Base-by-base conservation (phyloP, 1,139 yeast genomes). In the Spathaspora jeffriesii region DNA sequence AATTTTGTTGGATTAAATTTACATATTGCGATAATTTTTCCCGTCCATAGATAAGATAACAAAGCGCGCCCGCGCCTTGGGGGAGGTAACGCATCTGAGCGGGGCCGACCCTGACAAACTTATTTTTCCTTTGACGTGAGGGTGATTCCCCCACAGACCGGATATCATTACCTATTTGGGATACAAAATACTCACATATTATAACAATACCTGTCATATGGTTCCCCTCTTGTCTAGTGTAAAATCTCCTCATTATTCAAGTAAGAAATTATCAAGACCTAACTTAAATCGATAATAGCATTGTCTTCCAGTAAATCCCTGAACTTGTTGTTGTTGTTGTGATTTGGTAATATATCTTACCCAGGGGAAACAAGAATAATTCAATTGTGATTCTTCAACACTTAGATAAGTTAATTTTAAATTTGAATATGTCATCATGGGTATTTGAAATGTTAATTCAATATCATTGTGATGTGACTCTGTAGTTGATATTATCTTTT, bases 301-400 rank as follows among this genome's bases (percentile, higher is more conserved):
- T 40, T 53, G 50, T 15, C 47, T 53, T 2, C 53, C 50, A 25
- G 28, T 42, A 17, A 36, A 40, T 21, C 37, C 28, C 10, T 13
- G 41, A 6, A 10, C 9, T 30, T 14, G 34, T 30, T 28, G 31
- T 11, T 28, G 31, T 13, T 28, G 31, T 6, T 11, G 37, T 34
- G 9, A 28, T 13, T 66, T 65, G 1, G 78, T 71, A n/a, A 64
- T 50, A 48, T 75, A 74, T 46, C 76, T 61, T 5, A 75, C 72
- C 80, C 80, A 75, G 2, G 80, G 79, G 50, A 75, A 74, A 51
- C 78, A 70, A 0, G 78, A 63, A 50, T 75, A 75, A 44, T 73
- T 69, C 67, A 74, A 58, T 45, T 65, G 67, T 14, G 67, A 71
- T 50, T 73, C 79, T 31, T 71, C 74, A 6, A 75, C 78, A 31